Base-by-base conservation (phyloP, 2,329 filamentous ascomycete genomes). In the Aspergillus sp. region DNA sequence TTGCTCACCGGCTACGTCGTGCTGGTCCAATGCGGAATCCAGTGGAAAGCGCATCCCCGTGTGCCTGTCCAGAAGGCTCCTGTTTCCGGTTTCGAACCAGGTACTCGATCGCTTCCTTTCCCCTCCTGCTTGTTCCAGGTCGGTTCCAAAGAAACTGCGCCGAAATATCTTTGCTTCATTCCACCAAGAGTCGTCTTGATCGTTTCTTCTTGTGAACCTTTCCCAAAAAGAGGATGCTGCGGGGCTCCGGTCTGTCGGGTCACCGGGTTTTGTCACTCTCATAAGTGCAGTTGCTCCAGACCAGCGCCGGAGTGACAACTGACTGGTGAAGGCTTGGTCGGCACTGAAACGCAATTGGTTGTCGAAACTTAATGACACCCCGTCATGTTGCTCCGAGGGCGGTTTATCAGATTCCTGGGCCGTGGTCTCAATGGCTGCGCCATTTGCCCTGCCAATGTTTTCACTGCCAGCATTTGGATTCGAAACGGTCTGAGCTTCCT, bases 201-300 rank as follows among this genome's bases (percentile, higher is more conserved):
- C 39, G 30, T 48, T 52, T 39, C 45, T 53, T 35, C 45, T 47
- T 38, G 48, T 29, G 19, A 58, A 28, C 30, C 50, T 54, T 9
- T 51, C 47, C 54, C 60, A 60, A 29, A 57, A 44, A 7, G 52
- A 48, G 27, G 49, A 49, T n/a, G 43, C 44, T 19, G 42, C 39
- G 30, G 46, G 45, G 33, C 48, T 46, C 43, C 41, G 47, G 43
- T 52, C 52, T 3, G 39, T 41, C 7, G 43, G 40, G 33, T 50
- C 48, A 26, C 49, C 52, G n/a, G 41, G 30, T 30, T 51, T 52
- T 30, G 44, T 49, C 29, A 47, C 26, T 27, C 42, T 48, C 6
- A 45, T n/a, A 19, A 38, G 43, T 34, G 46, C 44, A 28, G 44
- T 43, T 43, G 52, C 45, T 28, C 45, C 42, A 32, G 50, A 46